These are phyloP conservation scores for Phtheirospermum japonicum DNA, from an alignment of 257 asterid genomes.

Conservation along the genomic window DNA sequence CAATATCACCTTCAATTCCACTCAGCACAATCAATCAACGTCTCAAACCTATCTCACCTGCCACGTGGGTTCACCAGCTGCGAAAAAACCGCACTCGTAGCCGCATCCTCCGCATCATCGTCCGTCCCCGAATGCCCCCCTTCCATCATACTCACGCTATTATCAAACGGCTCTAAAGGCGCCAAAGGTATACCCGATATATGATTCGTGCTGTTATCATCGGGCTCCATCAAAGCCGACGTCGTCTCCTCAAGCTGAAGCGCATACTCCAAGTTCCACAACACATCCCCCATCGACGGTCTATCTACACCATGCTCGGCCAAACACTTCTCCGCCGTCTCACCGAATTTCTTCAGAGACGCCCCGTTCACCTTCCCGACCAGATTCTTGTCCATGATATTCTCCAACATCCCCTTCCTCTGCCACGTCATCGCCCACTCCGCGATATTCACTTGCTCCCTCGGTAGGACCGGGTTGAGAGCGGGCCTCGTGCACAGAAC, in stretches of 20 bases:
- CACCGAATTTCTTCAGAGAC: conserved; percentile 72
- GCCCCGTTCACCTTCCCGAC: conserved; percentile 61
- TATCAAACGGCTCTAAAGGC: conserved; percentile 54
- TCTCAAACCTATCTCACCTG: conserved; percentile 36
- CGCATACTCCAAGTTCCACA: conserved; percentile 81
- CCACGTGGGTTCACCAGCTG: conserved; percentile 85
- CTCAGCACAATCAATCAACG: background rate
- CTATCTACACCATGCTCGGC: conserved; percentile 73
- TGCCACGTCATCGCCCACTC: conserved; percentile 89
- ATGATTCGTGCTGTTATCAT: conserved; percentile 67
- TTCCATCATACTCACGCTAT: conserved; percentile 60
- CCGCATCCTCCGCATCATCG: conserved; percentile 65
- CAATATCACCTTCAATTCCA: background rate
- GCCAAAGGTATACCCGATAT: conserved; percentile 50
- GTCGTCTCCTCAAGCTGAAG: conserved; percentile 80
- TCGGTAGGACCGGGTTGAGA: conserved; percentile 68
- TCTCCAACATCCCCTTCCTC: conserved; percentile 76
- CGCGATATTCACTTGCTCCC: conserved; percentile 79
- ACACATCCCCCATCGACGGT: conserved; percentile 80
- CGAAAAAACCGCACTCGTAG: conserved; percentile 71
- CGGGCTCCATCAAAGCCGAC: conserved; percentile 58
- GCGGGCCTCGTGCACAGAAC: conserved; percentile 77
- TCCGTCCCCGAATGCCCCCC: conserved; percentile 56
- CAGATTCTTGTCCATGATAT: conserved; percentile 61
- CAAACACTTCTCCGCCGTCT: conserved; percentile 73